Evolutionary conservation across 2,329 filamentous ascomycete species (phyloP), one percentile per base, ranked within the genome.

Genomic region (Podosphaera leucotricha): DNA sequence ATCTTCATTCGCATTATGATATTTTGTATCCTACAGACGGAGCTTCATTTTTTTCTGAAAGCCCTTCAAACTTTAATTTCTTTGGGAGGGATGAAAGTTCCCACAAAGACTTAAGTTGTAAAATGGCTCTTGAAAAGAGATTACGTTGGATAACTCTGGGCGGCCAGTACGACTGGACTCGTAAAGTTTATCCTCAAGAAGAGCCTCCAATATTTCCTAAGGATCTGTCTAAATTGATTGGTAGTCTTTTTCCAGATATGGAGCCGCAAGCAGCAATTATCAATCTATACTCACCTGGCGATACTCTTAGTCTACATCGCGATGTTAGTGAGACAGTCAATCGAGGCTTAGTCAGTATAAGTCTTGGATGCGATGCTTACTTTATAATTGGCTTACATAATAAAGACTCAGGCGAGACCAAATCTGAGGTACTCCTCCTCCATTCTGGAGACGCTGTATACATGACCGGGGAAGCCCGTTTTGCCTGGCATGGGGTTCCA

Each of bases 161-260:
- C 42, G 87, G 85, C 0, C 90, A 95, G 59, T 95, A 95, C 60
- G 82, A 95, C 63, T 95, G 87, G 90, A 92, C 85, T 0, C 72
- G 74, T 46, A 86, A 92, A 51, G 64, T 72, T 11, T 95, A 95
- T 56, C 85, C 86, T 0, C 59, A 65, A 8, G 66, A 69, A n/a
- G 47, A 59, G 2, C 77, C 80, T 0, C 83, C 83, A 0, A 54
- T 63, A 0, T 94, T 94, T 53, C 86, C 87, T 0, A 36, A 58
- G 1, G 84, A 93, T 55, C 68, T 92, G 41, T 73, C 74, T 3
- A 59, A 57, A 1, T 70, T 93, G 6, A 63, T 94, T 0, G 66
- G 74, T 45, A 61, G 61, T 0, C 60, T 90, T 0, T 95, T 93
- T 52, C 80, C 84, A 0, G 67, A 74, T 10, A 90, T 86, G 13